These are phyloP conservation scores for Neofusicoccum laricinum DNA, from an alignment of 2,329 filamentous ascomycete genomes.

Conservation along the genomic window DNA sequence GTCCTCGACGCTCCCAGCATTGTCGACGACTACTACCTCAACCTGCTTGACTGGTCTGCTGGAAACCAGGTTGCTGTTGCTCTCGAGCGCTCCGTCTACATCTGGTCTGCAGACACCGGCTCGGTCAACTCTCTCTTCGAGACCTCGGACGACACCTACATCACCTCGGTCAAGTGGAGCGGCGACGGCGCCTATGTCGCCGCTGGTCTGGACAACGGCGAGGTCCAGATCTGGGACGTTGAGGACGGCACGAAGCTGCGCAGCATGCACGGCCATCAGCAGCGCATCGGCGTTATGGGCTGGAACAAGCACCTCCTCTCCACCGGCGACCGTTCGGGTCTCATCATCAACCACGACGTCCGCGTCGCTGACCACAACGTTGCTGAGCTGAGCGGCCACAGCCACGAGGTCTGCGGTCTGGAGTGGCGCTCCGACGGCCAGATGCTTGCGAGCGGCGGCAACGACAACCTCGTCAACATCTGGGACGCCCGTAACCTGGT, in stretches of 20 bases:
- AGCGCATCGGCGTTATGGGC: constrained; percentile 92
- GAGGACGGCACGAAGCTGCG: constrained; percentile 92
- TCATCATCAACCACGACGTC: constrained; percentile 98
- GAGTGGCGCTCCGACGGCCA: constrained; percentile 97
- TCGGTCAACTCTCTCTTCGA: constrained; percentile 86
- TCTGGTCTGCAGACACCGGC: constrained; percentile 96
- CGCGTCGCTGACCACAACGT: constrained; percentile 97
- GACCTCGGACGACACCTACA: constrained; percentile 84
- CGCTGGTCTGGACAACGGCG: constrained; percentile 89
- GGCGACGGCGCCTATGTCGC: constrained; percentile 95
- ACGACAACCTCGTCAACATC: constrained; percentile 98
- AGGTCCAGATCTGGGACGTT: constrained; percentile 99
- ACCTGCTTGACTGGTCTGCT: constrained; percentile 96
- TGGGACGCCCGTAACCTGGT: constrained; percentile 94
- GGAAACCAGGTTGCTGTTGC: constrained; percentile 98
- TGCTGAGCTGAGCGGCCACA: constrained; percentile 94
- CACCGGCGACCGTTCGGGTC: constrained; percentile 87
- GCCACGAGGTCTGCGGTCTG: constrained; percentile 94
- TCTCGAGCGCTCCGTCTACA: constrained; percentile 93
- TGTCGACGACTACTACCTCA: constrained; percentile 98
- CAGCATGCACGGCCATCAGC: constrained; percentile 97
- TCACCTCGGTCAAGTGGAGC: constrained; percentile 98
- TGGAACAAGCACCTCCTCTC: constrained; percentile 99
- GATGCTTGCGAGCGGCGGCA: constrained; percentile 94
- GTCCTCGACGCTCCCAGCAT: constrained; percentile 94